phyloP scores from a whole-genome alignment of 1,284 basidiomycete species.

The Cronartium ribicola region DNA sequence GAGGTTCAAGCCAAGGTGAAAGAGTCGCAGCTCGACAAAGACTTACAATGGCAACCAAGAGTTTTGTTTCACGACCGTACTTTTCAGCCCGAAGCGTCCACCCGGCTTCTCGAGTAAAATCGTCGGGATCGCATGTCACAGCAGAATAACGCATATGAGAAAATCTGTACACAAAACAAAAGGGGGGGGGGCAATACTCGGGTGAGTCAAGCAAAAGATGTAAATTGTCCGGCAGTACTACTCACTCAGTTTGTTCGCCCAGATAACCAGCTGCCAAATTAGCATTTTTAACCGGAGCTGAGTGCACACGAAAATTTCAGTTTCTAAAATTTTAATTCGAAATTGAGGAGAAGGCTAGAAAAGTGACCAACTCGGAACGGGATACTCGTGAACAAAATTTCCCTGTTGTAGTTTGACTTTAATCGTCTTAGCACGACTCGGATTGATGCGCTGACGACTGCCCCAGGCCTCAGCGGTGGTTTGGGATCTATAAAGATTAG shows the following conservation, averaged over 20 bases:
- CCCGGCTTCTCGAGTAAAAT: conserved; percentile 72
- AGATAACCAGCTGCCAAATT: conserved; percentile 35
- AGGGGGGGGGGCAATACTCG: no score
- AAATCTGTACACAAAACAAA: conserved; percentile 16
- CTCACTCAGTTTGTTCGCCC: conserved; percentile 34
- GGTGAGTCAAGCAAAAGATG: neutral
- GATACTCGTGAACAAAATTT: conserved; percentile 41
- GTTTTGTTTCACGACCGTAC: conserved; percentile 84
- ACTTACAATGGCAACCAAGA: conserved; percentile 63
- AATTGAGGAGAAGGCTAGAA: neutral
- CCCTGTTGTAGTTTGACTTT: conserved; percentile 42
- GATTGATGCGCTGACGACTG: conserved; percentile 36
- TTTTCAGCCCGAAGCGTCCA: conserved; percentile 73
- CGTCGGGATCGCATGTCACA: conserved; percentile 90
- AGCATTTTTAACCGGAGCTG: conserved; percentile 41
- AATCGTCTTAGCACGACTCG: conserved; percentile 40
- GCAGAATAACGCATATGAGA: conserved; percentile 50
- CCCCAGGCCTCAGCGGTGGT: conserved; percentile 42
- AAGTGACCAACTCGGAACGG: conserved; percentile 31
- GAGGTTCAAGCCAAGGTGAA: neutral
- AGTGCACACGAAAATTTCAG: neutral
- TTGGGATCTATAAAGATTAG: conserved; percentile 37
- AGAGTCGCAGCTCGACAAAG: conserved; percentile 31
- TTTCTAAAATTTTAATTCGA: neutral
- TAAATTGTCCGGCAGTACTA: neutral